Conservation (phyloP, 257 asterid genomes). For the Coffea canephora region DNA sequence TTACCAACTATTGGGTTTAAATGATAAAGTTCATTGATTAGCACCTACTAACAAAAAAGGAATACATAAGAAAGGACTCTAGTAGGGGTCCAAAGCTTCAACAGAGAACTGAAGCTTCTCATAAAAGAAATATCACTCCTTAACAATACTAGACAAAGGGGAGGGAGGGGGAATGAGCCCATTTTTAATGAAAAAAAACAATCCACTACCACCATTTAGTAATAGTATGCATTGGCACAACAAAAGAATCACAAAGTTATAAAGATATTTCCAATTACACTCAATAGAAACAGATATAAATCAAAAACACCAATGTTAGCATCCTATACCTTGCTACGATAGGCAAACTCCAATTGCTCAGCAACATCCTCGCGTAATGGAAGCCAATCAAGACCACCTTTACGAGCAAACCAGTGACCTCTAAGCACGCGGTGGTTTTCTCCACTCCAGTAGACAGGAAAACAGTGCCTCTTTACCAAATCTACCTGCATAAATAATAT, state of each 20-base stretch:
- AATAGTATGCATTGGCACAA: background rate
- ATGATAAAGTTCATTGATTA: background rate
- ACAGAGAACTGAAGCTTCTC: background rate
- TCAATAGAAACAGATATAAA: background rate
- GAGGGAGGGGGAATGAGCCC: background rate
- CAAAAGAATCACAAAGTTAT: background rate
- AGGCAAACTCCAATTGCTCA: slow-evolving; percentile 96
- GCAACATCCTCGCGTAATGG: slow-evolving; percentile 94
- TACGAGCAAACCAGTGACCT: slow-evolving; percentile 99
- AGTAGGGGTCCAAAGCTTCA: background rate
- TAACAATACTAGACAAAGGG: background rate
- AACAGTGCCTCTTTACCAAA: slow-evolving; percentile 82
- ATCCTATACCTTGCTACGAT: slow-evolving; percentile 50
- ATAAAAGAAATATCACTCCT: background rate
- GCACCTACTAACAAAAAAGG: background rate
- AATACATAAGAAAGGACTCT: background rate
- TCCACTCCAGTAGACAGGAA: slow-evolving; percentile 97
- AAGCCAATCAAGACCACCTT: slow-evolving; percentile 95
- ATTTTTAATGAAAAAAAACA: background rate
- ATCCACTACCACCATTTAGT: background rate
- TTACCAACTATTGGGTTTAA: background rate
- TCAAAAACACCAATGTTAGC: slow-evolving; percentile 1
- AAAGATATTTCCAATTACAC: background rate
- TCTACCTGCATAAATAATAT: slow-evolving; percentile 64
- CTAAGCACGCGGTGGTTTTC: slow-evolving; percentile 86